Evolutionary conservation across 2,329 filamentous ascomycete genomes (phyloP), one percentile per base, ranked within the genome.

Genomic region (Monilinia aucupariae): DNA sequence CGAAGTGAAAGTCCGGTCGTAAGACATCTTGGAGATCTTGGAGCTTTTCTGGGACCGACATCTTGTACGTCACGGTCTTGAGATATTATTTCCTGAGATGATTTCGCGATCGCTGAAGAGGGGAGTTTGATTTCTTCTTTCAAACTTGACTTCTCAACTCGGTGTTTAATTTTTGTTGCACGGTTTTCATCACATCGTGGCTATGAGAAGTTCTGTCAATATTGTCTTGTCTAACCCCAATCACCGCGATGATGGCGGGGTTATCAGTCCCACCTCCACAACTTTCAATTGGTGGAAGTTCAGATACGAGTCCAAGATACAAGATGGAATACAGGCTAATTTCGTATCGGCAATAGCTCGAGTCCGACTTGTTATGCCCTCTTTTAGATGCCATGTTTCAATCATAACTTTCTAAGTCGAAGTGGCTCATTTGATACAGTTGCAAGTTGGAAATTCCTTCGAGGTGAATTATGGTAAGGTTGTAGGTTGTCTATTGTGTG

Each of bases 1-100:
- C 89, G 87, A 87, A 91, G 66, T 85, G 76, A 75, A 91, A 91
- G 74, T 89, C 86, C 49, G 80, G 78, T 50, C 86, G 85, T 56
- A 90, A 78, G 72, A 72, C 71, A 64, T 71, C 68, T 72, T 66
- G 62, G 80, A 81, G 79, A 82, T 84, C 71, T 60, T 60, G 20
- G 15, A 62, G 34, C n/a, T 52, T 39, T 47, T 62, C 63, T 52
- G 43, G 60, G 20, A 60, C 27, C 10, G 37, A 17, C 41, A 61
- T 61, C 47, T n/a, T 49, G n/a, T 3, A 2, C 20, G 27, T 20
- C 39, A 56, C 27, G 7, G 12, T 45, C 22, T 22, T 13, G 27
- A 10, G 4, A 22, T 22, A 12, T 22, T 12, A 8, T 2, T 32
- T 60, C n/a, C n/a, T 37, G 20, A 2, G 34, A 51, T 39, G 55